Base-by-base conservation (phyloP, 2,329 filamentous ascomycete genomes). In the Xylariaceae sp. region DNA sequence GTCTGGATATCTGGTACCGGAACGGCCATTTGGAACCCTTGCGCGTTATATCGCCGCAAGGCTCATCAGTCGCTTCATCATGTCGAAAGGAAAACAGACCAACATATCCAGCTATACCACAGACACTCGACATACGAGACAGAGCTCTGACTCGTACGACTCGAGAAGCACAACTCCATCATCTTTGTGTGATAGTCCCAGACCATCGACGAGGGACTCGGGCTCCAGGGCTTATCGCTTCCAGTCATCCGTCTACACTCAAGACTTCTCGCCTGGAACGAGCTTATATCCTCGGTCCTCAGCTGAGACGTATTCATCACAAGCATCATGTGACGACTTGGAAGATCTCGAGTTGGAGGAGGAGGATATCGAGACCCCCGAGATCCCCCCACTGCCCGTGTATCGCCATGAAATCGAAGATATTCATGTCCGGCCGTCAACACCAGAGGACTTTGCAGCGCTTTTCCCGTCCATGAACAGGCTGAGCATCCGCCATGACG, bases 381-480 rank as follows among this genome's bases (percentile, higher is more conserved):
- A 69, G 50, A 81, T 81, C 51, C 78, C 79, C 6, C 73, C 74
- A 22, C 68, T 88, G 47, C 84, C 83, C 6, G 70, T 77, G 47
- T 87, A 85, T 66, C 75, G 76, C 52, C 80, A 82, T 60, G 84
- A 87, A 47, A 73, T 82, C 41, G 79, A 85, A 55, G 79, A 86
- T 58, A 75, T 80, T 58, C 82, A 87, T 57, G 83, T 89, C 33
- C 79, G 89, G 28, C 82, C 91, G 11, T 90, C 91, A 1, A 92
- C 87, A 1, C 88, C 93, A 3, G 79, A 86, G 53, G 87, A 92
- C 60, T 97, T 97, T 68, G 86, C 85, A 22, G 80, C 86, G 48
- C 81, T 96, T 48, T 99, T 97, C 69, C 93, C 94, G 11, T 95
- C 92, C 9, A 81, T 86, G 60, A 84, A 90, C 67, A 83, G 89